A percentile compares a stretch with the other conserved stretches of the same genome.
Conservation (phyloP, 352 stramenopile species). For the Pythium aphanidermatum region DNA sequence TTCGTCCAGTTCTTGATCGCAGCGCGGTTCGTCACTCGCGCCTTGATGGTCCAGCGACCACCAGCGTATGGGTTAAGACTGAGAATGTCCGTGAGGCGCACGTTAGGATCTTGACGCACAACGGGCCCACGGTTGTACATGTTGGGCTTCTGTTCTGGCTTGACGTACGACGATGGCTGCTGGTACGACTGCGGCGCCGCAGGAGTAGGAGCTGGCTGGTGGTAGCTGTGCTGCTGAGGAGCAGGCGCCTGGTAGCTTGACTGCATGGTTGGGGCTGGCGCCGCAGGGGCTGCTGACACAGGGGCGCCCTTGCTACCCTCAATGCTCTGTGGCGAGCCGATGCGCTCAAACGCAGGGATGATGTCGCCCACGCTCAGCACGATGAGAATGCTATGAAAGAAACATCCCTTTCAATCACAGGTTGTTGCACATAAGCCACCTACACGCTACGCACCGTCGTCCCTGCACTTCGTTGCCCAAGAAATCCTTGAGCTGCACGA, state of each 20-base stretch:
- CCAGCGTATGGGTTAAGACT: slow-evolving; percentile 94
- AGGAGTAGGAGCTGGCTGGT: slow-evolving; percentile 23
- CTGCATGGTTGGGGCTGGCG: slow-evolving; percentile 5
- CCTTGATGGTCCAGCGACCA: slow-evolving; percentile 95
- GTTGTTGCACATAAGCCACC: no score
- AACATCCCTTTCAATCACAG: slow-evolving; percentile 1
- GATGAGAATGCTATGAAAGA: slow-evolving; percentile 61
- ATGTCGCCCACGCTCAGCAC: slow-evolving; percentile 79
- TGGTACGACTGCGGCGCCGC: slow-evolving; percentile 14
- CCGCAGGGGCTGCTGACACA: slow-evolving; percentile 14
- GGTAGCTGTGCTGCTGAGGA: slow-evolving; percentile 13
- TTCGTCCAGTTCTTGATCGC: slow-evolving; percentile 97
- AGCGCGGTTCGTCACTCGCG: slow-evolving; percentile 89
- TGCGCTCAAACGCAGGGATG: slow-evolving; percentile 62
- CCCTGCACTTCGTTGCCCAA: slow-evolving; percentile 81
- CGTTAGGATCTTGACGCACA: slow-evolving; percentile 74
- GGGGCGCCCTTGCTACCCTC: slow-evolving; percentile 49
- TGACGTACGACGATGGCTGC: slow-evolving; percentile 18
- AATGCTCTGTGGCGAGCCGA: slow-evolving; percentile 69
- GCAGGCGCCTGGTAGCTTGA: slow-evolving; percentile 15
- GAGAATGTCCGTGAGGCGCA: slow-evolving; percentile 77
- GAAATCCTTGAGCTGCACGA: slow-evolving; percentile 83
- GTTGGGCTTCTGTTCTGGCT: slow-evolving; percentile 28
- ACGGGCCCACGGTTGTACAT: slow-evolving; percentile 64
- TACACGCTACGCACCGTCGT: slow-evolving; percentile 27